Evolutionary conservation across 2,329 filamentous ascomycete species (phyloP), one percentile per base, ranked within the genome.

Genomic region (Aspergillus ibericus): DNA sequence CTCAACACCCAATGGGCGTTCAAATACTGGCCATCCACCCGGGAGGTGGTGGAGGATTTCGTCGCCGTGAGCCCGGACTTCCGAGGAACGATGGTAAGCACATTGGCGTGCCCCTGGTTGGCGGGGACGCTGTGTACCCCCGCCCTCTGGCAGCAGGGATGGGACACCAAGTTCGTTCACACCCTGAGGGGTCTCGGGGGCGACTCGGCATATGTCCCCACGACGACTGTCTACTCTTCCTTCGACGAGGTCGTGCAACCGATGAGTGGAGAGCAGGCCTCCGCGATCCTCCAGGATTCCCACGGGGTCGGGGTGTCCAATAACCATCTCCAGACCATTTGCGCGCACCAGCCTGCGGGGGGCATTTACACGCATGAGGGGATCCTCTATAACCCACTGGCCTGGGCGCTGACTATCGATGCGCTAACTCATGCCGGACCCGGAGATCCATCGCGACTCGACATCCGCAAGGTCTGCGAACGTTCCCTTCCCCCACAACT

Each of bases 1-100:
- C 70, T 86, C 2, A 73, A 82, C 58, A 74, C 79, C 0, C 84
- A 86, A 66, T 86, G 83, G 84, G 82, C 80, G 0, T 72, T 83
- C 61, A 85, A 84, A 62, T 85, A 83, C 73, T 85, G 81, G 80
- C 82, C 82, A 0, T 82, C 78, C 1, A 82, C 80, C 1, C 77
- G 78, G 4, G 62, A 60, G 2, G 70, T 73, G 0, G 76, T 81
- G 1, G 74, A 74, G n/a, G 79, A 85, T 66, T 79, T 83, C 66
- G 75, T 86, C 40, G 76, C 80, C 46, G 74, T 85, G 48, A 80
- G 78, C 9, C 76, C 82, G 1, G 83, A 85, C 63, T 86, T 83
- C 65, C 77, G 79, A 55, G 82, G 82, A 47, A 82, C 81, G 0
- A 52, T 75, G 1, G 56, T 77, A 1, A 76, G 75, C 16, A 71